Evolutionary conservation across 805 yeast genomes (phyloP).

Genomic region (Lachancea sp.): DNA sequence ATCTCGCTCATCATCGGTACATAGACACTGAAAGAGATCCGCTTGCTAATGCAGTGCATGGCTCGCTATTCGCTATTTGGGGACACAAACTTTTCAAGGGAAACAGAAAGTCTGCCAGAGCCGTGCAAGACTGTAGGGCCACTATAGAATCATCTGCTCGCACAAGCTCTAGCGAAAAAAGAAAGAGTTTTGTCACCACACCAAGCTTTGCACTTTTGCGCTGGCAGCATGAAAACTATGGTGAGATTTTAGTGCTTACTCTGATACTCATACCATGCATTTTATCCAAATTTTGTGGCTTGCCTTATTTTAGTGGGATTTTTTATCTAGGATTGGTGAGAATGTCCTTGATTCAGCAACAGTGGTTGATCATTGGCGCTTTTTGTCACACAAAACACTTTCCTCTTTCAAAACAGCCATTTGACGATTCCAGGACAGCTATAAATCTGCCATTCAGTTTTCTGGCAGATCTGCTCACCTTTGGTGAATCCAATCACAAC

Average conservation of each 20-base stretch:
- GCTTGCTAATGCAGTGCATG: constrained; percentile 64
- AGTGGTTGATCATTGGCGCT: constrained; percentile 71
- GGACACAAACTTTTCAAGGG: constrained; percentile 81
- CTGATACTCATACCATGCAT: constrained; percentile 59
- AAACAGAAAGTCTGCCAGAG: constrained; percentile 44
- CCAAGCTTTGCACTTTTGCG: constrained; percentile 48
- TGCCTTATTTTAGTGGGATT: constrained; percentile 69
- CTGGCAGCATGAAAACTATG: constrained; percentile 71
- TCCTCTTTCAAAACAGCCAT: constrained; percentile 59
- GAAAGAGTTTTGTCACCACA: constrained; percentile 58
- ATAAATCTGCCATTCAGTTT: constrained; percentile 47
- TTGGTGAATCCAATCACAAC: constrained; percentile 89
- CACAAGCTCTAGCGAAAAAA: constrained; percentile 9
- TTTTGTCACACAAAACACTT: constrained; percentile 57
- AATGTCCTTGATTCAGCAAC: constrained; percentile 69
- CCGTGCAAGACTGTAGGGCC: constrained; percentile 38
- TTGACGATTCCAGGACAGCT: constrained; percentile 67
- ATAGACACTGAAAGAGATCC: constrained; percentile 90
- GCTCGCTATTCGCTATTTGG: constrained; percentile 74
- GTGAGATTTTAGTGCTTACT: constrained; percentile 43
- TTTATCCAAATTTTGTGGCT: constrained; percentile 67
- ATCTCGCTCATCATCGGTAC: constrained; percentile 84
- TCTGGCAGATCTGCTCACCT: constrained; percentile 56
- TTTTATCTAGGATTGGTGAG: constrained; percentile 63
- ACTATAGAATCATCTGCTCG: constrained; percentile 40